phyloP scores from a whole-genome alignment of 305 asterid genomes.

The Solanum aculeatissimum region DNA sequence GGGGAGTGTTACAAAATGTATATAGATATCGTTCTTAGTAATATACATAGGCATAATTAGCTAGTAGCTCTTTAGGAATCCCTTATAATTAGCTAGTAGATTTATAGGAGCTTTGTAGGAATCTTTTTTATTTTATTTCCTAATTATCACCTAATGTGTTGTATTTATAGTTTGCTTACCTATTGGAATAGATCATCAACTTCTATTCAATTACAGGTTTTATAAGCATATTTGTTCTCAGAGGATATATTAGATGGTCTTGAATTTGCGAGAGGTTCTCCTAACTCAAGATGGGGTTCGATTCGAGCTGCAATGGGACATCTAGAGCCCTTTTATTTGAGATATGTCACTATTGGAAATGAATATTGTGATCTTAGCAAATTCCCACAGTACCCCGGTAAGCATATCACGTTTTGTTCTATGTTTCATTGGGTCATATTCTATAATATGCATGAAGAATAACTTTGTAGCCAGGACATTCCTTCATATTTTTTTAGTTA shows the following conservation, averaged over 20 bases:
- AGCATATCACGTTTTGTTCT: neutral
- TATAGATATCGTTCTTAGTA: too few relatives aligned
- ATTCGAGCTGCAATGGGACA: constrained; percentile 84
- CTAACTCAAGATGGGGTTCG: constrained; percentile 79
- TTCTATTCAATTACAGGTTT: too few relatives aligned
- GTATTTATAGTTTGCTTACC: too few relatives aligned
- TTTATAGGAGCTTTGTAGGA: too few relatives aligned
- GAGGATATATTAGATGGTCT: constrained; percentile 80
- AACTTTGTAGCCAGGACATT: neutral
- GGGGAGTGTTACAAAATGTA: too few relatives aligned
- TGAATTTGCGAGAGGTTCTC: constrained; percentile 79
- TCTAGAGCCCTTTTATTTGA: constrained; percentile 77
- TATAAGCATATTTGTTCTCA: neutral
- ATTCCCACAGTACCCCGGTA: constrained; percentile 63
- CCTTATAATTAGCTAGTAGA: too few relatives aligned
- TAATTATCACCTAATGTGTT: too few relatives aligned
- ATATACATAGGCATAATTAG: too few relatives aligned
- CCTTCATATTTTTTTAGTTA: neutral
- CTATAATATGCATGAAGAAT: neutral
- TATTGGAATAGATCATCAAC: too few relatives aligned
- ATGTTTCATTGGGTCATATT: neutral
- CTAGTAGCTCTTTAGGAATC: too few relatives aligned
- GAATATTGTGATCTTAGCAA: constrained; percentile 92
- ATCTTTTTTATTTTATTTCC: too few relatives aligned
- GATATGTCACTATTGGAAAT: constrained; percentile 87